Conservation (phyloP, 2,329 filamentous ascomycete species). For the Fusarium multiceps region DNA sequence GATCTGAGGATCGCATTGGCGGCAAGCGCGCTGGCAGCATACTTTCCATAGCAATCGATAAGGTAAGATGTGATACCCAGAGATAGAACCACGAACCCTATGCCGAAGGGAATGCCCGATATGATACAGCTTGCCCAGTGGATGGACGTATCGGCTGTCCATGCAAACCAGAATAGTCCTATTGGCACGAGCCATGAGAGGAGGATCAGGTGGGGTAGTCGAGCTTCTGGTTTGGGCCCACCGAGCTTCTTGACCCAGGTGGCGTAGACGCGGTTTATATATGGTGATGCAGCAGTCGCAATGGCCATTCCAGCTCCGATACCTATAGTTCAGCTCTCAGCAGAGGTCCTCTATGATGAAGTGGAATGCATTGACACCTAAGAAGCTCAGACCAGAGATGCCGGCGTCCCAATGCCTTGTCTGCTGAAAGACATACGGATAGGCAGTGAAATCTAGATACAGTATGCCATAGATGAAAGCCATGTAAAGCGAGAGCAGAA, state of each 20-base stretch:
- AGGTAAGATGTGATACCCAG: constrained; percentile 19
- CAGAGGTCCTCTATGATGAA: rapidly evolving
- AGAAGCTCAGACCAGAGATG: not conserved
- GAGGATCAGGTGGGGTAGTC: not conserved
- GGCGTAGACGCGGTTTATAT: not conserved
- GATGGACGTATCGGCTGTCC: constrained; percentile 63
- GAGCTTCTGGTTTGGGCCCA: not conserved
- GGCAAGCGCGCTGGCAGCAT: constrained; percentile 7
- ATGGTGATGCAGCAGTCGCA: not conserved
- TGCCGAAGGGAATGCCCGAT: constrained; percentile 57
- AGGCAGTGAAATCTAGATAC: not conserved
- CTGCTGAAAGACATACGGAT: not conserved
- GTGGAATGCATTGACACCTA: not conserved
- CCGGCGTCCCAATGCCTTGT: not conserved
- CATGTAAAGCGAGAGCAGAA: not conserved
- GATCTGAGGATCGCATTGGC: constrained; percentile 13
- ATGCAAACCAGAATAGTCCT: constrained; percentile 68
- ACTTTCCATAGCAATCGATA: constrained; percentile 20
- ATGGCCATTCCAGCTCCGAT: not conserved
- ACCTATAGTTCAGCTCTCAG: rapidly evolving
- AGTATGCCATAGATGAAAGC: not conserved
- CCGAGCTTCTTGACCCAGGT: not conserved
- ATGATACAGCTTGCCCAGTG: constrained; percentile 61
- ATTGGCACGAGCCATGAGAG: not conserved
- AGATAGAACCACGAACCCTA: constrained; percentile 60